Base-by-base conservation (phyloP, 306 rosid genomes). In the Sicyos edulis region DNA sequence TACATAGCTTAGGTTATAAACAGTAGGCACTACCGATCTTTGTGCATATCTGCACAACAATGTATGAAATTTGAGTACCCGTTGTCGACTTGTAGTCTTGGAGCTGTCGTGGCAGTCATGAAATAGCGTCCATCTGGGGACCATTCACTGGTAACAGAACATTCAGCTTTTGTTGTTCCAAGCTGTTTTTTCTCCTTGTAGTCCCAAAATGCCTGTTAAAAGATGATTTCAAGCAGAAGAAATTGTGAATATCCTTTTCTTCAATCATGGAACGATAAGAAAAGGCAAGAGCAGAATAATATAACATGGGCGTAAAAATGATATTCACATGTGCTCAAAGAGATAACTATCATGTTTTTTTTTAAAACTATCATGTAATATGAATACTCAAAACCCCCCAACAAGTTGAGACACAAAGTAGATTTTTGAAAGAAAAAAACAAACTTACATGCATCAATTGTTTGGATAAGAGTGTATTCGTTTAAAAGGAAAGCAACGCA, bases 31-130 rank as follows among this genome's bases (percentile, higher is more conserved):
- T 42, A 21, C 13, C 34, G 5, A 26, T 26, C 20, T 12, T 5
- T 14, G 44, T 29, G 12, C 19, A 6, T 26, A 59, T 55, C 60
- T 19, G 34, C 15, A 56, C 62, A 22, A 10, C 64, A 58, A 58
- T 24, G 68, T 7, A 61, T 8, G 44, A 57, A 55, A 61, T 57
- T 65, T 66, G 78, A 82, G 51, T 87, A 92, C 98, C 96, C 96
- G 73, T 92, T 90, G 77, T 92, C 98, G 72, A 92, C 91, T 87
- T 90, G 96, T 69, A 90, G 96, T 82, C 98, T 88, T 34, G 98
- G 98, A 72, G 98, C 96, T 13, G 98, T 92, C 54, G 98, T 90
- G 20, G 96, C 96, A 44, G 98, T 92, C 98, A 92, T 88, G 87
- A 92, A 90, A 82, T 88, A 92, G 78, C 86, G 73, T 59, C 98